A percentile compares a stretch with the other conserved stretches of the same genome.
phyloP scores from a whole-genome alignment of 345 rosid species.

The Cardamine resedifolia region DNA sequence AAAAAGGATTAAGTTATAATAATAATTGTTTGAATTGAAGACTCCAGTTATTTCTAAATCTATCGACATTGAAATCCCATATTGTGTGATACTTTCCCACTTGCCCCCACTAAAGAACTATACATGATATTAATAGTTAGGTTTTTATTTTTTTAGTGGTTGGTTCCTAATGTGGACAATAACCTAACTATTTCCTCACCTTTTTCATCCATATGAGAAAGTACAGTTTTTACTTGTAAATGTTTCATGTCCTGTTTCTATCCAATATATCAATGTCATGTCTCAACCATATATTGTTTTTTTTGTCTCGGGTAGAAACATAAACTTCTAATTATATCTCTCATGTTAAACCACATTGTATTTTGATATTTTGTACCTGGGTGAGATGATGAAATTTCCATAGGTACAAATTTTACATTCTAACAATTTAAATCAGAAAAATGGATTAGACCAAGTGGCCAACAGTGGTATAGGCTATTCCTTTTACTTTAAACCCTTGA shows the following conservation, averaged over 20 bases:
- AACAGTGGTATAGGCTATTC: constrained; percentile 8
- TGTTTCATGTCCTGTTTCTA: constrained; percentile 35
- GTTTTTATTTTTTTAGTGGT: constrained; percentile 12
- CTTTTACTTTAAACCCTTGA: constrained; percentile 28
- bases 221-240: constrained; percentile 30
- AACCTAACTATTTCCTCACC: constrained; percentile 31
- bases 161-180: constrained; percentile 37
- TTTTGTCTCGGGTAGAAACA: constrained; percentile 26
- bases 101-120: constrained; percentile 35
- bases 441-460: constrained; percentile 27
- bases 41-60: background rate
- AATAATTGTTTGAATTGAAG: background rate
- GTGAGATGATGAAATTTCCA: constrained; percentile 15
- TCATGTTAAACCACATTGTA: constrained; percentile 27
- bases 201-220: constrained; percentile 31
- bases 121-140: constrained; percentile 22
- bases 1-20: background rate
- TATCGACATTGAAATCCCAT: constrained; percentile 6
- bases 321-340: constrained; percentile 30
- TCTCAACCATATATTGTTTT: constrained; percentile 23
- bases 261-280: constrained; percentile 35
- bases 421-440: background rate
- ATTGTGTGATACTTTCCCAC: constrained; percentile 20
- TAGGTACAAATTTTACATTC: background rate
- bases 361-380: constrained; percentile 32